phyloP scores from a whole-genome alignment of 1,139 yeast genomes.

The Taiozyma sp. region DNA sequence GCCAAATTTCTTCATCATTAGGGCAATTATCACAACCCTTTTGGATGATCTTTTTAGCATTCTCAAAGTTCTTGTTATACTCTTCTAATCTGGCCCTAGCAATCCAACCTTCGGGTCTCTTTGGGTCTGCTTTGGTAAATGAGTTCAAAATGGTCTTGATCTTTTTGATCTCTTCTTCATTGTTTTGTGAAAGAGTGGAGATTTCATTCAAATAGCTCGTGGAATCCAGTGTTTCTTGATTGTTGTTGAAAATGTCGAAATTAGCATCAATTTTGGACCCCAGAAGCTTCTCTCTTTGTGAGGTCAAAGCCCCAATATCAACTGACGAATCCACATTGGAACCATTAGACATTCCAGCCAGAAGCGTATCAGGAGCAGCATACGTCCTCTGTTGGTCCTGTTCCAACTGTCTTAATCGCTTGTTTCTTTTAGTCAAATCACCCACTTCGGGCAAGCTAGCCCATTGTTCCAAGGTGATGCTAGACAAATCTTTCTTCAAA shows the following conservation, averaged over 20 bases:
- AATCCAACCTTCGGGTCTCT: slow-evolving; percentile 79
- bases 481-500: slow-evolving; percentile 56
- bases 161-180: slow-evolving; percentile 45
- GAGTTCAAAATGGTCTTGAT: slow-evolving; percentile 62
- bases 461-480: slow-evolving; percentile 75
- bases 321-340: slow-evolving; percentile 23
- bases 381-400: slow-evolving; percentile 67
- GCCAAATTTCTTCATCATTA: slow-evolving; percentile 71
- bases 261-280: slow-evolving; percentile 33
- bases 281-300: slow-evolving; percentile 30
- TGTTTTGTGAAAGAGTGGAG: slow-evolving; percentile 20
- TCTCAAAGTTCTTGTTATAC: slow-evolving; percentile 47
- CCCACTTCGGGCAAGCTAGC: slow-evolving; percentile 80
- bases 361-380: slow-evolving; percentile 76
- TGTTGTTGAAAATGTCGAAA: slow-evolving; percentile 19
- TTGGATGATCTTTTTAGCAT: slow-evolving; percentile 57
- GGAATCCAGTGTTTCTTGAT: slow-evolving; percentile 28
- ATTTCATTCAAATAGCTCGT: slow-evolving; percentile 37
- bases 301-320: slow-evolving; percentile 31
- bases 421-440: slow-evolving; percentile 78
- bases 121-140: slow-evolving; percentile 68
- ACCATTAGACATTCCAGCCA: slow-evolving; percentile 30
- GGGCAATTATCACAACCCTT: slow-evolving; percentile 76
- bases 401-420: slow-evolving; percentile 59
- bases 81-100: slow-evolving; percentile 82